Evolutionary conservation across 23 red algal genomes (phyloP).

Genomic region (Chondrus crispus): DNA sequence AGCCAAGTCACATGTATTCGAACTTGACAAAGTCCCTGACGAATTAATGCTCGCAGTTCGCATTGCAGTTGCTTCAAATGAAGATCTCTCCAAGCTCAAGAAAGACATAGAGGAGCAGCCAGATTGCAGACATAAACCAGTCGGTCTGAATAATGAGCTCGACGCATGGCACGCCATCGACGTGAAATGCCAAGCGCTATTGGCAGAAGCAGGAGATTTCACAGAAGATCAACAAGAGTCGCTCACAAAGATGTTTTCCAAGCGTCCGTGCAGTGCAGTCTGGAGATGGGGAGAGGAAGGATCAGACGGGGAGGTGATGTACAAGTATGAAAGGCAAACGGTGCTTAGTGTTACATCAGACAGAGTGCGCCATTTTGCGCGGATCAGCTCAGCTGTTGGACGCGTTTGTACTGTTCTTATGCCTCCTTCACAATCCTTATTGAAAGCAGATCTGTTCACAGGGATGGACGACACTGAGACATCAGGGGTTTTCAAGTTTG

Average conservation of each 20-base stretch:
- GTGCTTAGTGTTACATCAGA: constrained; percentile 22
- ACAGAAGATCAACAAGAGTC: not conserved
- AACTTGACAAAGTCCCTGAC: constrained; percentile 33
- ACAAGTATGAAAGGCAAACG: not conserved
- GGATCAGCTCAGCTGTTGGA: constrained; percentile 38
- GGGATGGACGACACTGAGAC: not conserved
- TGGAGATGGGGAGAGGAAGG: constrained; percentile 5
- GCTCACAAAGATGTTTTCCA: not conserved
- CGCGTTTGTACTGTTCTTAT: constrained; percentile 54
- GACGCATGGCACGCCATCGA: constrained; percentile 16
- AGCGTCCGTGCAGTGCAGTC: constrained; percentile 10
- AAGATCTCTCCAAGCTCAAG: not conserved
- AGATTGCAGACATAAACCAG: not conserved
- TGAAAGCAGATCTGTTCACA: constrained; percentile 30
- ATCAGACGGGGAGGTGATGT: constrained; percentile 41
- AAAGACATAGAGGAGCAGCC: not conserved
- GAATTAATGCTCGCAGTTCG: constrained; percentile 10
- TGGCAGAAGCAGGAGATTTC: not conserved
- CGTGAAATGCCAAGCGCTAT: constrained; percentile 25
- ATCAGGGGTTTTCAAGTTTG: not conserved
- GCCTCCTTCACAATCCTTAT: constrained; percentile 48
- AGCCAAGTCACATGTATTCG: constrained; percentile 12
- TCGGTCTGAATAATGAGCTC: constrained; percentile 40
- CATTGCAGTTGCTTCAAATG: constrained; percentile 8
- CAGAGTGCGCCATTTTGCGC: constrained; percentile 43